Evolutionary conservation across 2,329 filamentous ascomycete species (phyloP), one percentile per base, ranked within the genome.

Genomic region (Trichophyton benhamiae): DNA sequence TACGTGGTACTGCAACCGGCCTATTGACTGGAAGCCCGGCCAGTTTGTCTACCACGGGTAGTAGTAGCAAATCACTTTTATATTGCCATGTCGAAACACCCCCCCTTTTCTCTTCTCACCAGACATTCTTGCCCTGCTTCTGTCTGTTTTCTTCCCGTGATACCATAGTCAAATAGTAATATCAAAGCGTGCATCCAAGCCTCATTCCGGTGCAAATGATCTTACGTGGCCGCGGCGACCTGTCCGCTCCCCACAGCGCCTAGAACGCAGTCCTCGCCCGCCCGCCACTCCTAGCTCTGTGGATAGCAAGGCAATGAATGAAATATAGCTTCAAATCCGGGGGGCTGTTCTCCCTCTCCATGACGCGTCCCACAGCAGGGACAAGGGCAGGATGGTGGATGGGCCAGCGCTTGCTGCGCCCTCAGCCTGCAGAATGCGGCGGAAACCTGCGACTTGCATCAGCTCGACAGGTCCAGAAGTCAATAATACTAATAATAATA

Each of bases 1-100:
- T 49, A 62, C 62, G 20, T 63, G 62, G 62, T 63, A 59, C 48
- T 63, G 62, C 52, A 57, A 63, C 48, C 60, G 48, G 20, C 46
- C 27, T 13, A 17, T 36, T 4, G 55, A 61, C 48, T 61, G 62
- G 62, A 53, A 27, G 6, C 57, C 60, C 3, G 57, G 62, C 8
- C 42, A 38, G 22, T 60, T 57, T 38, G 60, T 63, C 9, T 63
- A 63, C 44, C 52, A 55, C 30, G 52, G 52, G 13, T 55, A 36
- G 44, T 13, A 38, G 33, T 4, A 38, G 33, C 33, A 38, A 38
- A 30, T 13, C 33, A 13, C 33, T 13, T 38, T 38, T 38, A 38
- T 38, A 38, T 38, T 4, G 33, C 9, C 33, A 9, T 38, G 3
- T 13, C 11, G 11, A 38, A 3, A 9, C 22, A 27, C 27, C 25